These are phyloP conservation scores for Rhizoclosmatium sp. DNA, from an alignment of 192 early-diverging fungal genomes.

Conservation along the genomic window DNA sequence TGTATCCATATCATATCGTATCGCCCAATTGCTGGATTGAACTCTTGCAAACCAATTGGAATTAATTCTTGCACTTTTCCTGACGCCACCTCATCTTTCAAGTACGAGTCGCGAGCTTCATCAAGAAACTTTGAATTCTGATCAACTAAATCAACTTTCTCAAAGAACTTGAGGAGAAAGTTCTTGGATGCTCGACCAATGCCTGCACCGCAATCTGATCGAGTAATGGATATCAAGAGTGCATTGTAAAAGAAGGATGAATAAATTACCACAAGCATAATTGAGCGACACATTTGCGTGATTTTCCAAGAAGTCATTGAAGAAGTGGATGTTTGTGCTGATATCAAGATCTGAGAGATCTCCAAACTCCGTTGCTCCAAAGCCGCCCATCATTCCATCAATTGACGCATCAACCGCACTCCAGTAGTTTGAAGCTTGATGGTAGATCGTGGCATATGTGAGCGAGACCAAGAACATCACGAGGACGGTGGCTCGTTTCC, in stretches of 20 bases:
- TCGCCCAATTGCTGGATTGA: conserved; percentile 67
- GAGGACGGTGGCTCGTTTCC: no score
- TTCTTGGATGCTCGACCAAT: conserved; percentile 92
- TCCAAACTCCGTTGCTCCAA: conserved; percentile 47
- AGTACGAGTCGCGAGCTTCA: conserved; percentile 67
- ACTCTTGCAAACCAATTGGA: conserved; percentile 85
- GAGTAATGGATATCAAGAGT: no score
- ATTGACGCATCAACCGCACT: conserved; percentile 56
- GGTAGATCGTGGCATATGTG: conserved; percentile 44
- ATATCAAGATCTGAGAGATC: conserved; percentile 76
- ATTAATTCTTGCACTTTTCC: conserved; percentile 50
- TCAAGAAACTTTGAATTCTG: conserved; percentile 81
- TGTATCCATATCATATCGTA: conserved; percentile 98
- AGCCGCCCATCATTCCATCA: conserved; percentile 92
- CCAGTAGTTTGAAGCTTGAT: conserved; percentile 59
- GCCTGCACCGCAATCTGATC: conserved; percentile 88
- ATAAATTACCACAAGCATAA: conserved; percentile 50
- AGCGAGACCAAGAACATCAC: no score
- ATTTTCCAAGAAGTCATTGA: conserved; percentile 66
- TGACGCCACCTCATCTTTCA: conserved; percentile 59
- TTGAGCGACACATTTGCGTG: background rate
- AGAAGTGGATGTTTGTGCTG: conserved; percentile 70
- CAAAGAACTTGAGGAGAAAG: conserved; percentile 80
- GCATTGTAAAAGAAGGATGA: background rate
- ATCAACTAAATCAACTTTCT: conserved; percentile 92